A percentile compares a stretch with the other conserved stretches of the same genome.
phyloP scores from a whole-genome alignment of 441 rosid genomes.

The Adansonia madagascariensis region DNA sequence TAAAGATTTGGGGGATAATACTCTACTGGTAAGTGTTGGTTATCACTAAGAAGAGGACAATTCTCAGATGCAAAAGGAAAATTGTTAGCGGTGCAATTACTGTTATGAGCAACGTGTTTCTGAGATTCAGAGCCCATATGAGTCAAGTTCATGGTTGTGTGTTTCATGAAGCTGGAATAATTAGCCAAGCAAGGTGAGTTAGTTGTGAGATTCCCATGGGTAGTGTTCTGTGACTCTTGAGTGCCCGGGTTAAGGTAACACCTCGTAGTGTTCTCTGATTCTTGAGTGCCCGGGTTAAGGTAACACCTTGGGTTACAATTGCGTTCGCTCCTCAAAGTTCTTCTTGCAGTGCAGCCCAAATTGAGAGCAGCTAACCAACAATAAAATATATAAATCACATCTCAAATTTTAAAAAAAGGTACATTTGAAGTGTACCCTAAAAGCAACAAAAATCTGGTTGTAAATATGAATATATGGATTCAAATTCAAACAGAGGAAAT shows the following conservation, averaged over 20 bases:
- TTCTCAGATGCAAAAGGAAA: constrained; percentile 33
- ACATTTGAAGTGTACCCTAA: background rate
- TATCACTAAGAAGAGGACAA: constrained; percentile 19
- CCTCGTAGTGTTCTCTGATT: constrained; percentile 29
- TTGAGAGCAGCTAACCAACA: constrained; percentile 58
- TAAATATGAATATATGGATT: background rate
- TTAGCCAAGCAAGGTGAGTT: constrained; percentile 32
- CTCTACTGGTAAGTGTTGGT: constrained; percentile 25
- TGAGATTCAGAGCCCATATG: constrained; percentile 30
- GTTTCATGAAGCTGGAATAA: constrained; percentile 43
- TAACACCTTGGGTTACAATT: constrained; percentile 51
- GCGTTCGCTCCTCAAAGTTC: constrained; percentile 62
- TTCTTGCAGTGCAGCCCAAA: constrained; percentile 62
- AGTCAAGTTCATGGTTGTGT: constrained; percentile 24
- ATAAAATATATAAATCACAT: background rate
- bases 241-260: constrained; percentile 47
- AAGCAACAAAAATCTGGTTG: constrained; percentile 1
- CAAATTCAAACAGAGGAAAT: constrained; percentile 20
- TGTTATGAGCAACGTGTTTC: constrained; percentile 25
- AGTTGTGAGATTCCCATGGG: constrained; percentile 32
- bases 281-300: too few species aligned
- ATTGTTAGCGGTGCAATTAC: constrained; percentile 30
- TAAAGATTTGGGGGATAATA: constrained; percentile 29
- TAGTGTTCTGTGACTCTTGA: constrained; percentile 35
- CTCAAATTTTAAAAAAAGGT: background rate